These are phyloP conservation scores for Colletotrichum nymphaeae DNA, from an alignment of 2,329 filamentous ascomycete species.

Conservation along the genomic window DNA sequence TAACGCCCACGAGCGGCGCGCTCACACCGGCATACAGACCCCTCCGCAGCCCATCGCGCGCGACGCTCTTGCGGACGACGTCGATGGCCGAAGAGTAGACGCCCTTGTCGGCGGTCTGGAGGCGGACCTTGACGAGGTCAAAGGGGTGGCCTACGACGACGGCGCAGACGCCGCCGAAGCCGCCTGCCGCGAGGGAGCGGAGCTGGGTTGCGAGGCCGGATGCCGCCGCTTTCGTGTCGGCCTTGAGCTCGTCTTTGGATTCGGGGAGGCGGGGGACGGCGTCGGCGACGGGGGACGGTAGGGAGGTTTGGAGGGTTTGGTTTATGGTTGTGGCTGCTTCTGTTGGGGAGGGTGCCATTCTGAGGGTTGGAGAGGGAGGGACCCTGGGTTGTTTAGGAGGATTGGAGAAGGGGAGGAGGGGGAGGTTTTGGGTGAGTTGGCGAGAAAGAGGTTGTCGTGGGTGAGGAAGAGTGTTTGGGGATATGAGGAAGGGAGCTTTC, in stretches of 20 bases:
- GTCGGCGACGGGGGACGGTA: constrained; percentile 49
- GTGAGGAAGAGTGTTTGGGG: not conserved
- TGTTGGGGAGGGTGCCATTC: constrained; percentile 39
- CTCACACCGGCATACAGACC: constrained; percentile 97
- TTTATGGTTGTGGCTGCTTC: constrained; percentile 37
- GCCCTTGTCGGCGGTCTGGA: constrained; percentile 95
- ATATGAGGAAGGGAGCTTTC: constrained; percentile 7
- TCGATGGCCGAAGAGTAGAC: constrained; percentile 92
- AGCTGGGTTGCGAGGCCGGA: constrained; percentile 63
- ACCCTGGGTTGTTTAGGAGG: not conserved
- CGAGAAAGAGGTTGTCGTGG: not conserved
- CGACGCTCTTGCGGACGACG: constrained; percentile 89
- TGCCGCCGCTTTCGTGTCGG: constrained; percentile 52
- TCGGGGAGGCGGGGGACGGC: constrained; percentile 57
- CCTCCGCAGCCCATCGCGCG: constrained; percentile 81
- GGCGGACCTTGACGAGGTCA: constrained; percentile 95
- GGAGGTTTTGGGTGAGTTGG: not conserved
- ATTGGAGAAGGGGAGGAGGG: not conserved
- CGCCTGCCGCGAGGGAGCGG: constrained; percentile 88
- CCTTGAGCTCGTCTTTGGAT: constrained; percentile 56
- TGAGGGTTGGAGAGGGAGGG: not conserved
- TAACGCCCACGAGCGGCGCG: constrained; percentile 93
- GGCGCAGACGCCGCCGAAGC: constrained; percentile 92
- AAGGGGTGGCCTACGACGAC: constrained; percentile 95
- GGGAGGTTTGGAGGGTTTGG: constrained; percentile 31